Evolutionary conservation across 257 asterid genomes (phyloP), one percentile per base, ranked within the genome.

Genomic region (Lycium barbarum): DNA sequence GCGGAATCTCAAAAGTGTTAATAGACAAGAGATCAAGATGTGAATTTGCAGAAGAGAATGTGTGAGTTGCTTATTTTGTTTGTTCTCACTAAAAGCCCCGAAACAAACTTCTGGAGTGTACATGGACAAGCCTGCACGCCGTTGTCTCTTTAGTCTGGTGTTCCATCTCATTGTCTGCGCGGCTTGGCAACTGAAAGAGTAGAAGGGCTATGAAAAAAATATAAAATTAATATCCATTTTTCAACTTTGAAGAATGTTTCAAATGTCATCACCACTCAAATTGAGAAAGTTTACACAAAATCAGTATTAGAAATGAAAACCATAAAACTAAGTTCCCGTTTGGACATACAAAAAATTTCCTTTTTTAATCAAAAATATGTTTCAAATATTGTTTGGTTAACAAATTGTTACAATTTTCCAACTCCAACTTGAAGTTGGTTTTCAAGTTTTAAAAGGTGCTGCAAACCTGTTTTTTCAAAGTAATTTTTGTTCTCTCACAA

Each of bases 91-190:
- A 51, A 86, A 81, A 73, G 93, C 81, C 86, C 88, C 91, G 66
- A 84, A 43, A 83, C 91, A 87, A 87, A 95, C 86, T 38, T 92
- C 97, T 15, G 94, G 95, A 66, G 96, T 97, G 84, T 93, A 92
- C 74, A 93, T 80, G 40, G 96, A 93, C 85, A 93, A 87, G 85
- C 96, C 98, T 65, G 93, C 95, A 81, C 97, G 98, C 74, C 91
- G 96, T 76, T 84, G 88, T 88, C 97, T 90, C 92, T 94, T 95
- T 80, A 92, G 89, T 87, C 98, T 89, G 49, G 98, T 95, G 86
- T 95, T 95, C 98, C 98, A 95, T 93, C 92, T 95, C 98, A 61
- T 95, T 95, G 88, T 95, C 98, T n/a, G 98, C 94, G 82, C 98
- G 96, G 49, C 98, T 97, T 67, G 98, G 98, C 92, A 95, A 89